A percentile compares a stretch with the other conserved stretches of the same genome.
phyloP scores from a whole-genome alignment of 1,284 basidiomycete genomes.

The Ceratobasidium sp. region DNA sequence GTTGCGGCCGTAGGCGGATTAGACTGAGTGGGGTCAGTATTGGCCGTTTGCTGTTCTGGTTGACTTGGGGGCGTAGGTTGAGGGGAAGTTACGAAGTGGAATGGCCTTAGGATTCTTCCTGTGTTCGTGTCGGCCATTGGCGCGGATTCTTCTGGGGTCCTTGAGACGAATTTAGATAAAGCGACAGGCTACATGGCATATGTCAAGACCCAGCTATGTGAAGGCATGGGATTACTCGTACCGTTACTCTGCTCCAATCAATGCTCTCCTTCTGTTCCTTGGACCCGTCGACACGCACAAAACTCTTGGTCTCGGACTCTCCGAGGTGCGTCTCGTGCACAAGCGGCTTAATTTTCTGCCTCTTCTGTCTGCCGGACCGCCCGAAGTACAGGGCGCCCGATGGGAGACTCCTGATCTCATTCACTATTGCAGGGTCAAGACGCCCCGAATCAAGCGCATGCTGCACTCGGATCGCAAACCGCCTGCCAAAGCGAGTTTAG shows the following conservation, averaged over 20 bases:
- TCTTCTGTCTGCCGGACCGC: not conserved
- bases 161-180: conserved; percentile 13
- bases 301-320: not conserved
- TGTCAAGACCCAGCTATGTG: not conserved
- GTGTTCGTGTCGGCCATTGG: not conserved
- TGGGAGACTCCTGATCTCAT: conserved; percentile 24
- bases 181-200: conserved; percentile 13
- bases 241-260: conserved; percentile 12
- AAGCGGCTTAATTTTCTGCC: conserved; percentile 1
- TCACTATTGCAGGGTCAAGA: conserved; percentile 1
- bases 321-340: conserved; percentile 10
- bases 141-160: too few species aligned
- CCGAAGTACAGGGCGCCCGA: conserved; percentile 14
- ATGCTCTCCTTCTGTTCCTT: not conserved
- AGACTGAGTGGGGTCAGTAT: not conserved
- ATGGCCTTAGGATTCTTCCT: not conserved
- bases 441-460: conserved; percentile 19
- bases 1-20: too few species aligned
- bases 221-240: not conserved
- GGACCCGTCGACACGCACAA: not conserved
- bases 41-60: not conserved
- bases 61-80: not conserved
- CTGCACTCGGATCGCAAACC: conserved; percentile 28
- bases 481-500: not conserved
- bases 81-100: not conserved